Base-by-base conservation (phyloP, 2,329 filamentous ascomycete species). In the Xylaria sp. region DNA sequence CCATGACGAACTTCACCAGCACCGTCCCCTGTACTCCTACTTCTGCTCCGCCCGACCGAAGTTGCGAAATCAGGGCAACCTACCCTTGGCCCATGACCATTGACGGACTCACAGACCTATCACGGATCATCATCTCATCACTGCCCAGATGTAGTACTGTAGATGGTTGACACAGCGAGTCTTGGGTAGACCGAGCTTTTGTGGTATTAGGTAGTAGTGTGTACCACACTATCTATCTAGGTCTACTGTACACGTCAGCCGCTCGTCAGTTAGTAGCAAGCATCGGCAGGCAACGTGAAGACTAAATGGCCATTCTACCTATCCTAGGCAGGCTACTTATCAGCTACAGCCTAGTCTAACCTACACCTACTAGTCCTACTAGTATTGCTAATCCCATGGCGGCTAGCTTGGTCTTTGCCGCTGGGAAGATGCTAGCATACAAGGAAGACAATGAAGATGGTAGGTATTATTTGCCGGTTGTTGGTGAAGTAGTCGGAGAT, bases 241-340 rank as follows among this genome's bases (percentile, higher is more conserved):
- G 28, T 52, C 48, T n/a, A 50, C 15, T n/a, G 46, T 32, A 30
- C 36, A 23, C 36, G 45, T 34, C 48, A 55, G 48, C n/a, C 48
- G 48, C 28, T 23, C n/a, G 20, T 30, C 48, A 52, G 43, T 30
- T 63, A 41, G 34, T 36, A 53, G 46, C 45, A 53, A 50, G 53
- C 43, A 36, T 36, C 32, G 34, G 43, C 28, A 34, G 55, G 25
- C 25, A n/a, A 32, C 28, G 28, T n/a, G 61, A 50, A 45, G 13
- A 41, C 25, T 10, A 8, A 7, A 41, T 60, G 20, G 28, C 6
- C 32, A 5, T 48, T 15, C 41, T 34, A n/a, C 34, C 53, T 39
- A 34, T 41, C n/a, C 18, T 20, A 41, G 32, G 30, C n/a, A 18
- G 9, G 9, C 15, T 30, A 58, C 52, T 61, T 39, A 50, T 66